Evolutionary conservation across 1,284 basidiomycete genomes (phyloP).

Genomic region (Heterobasidion parviporum): DNA sequence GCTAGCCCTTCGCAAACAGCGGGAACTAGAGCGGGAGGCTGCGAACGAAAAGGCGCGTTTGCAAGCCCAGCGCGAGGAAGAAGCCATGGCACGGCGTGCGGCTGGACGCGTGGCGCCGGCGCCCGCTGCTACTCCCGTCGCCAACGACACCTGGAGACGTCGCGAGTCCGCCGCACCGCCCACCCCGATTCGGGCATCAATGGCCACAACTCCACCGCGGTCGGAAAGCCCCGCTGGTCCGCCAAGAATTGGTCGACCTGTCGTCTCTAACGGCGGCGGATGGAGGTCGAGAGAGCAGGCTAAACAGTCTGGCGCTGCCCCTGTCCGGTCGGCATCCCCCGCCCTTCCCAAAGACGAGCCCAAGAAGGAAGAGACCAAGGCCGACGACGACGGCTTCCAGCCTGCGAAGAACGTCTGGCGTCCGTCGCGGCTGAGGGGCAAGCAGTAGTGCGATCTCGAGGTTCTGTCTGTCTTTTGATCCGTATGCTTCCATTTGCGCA

Average conservation of each 20-base stretch:
- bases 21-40: constrained; percentile 62
- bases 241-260: constrained; percentile 34
- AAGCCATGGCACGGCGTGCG: constrained; percentile 53
- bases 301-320: constrained; percentile 21
- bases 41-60: constrained; percentile 48
- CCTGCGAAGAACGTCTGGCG: constrained; percentile 44
- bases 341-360: constrained; percentile 8
- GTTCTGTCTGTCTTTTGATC: background rate
- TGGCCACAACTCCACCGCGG: constrained; percentile 23
- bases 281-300: constrained; percentile 54
- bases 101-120: constrained; percentile 21
- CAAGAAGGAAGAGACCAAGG: constrained; percentile 23
- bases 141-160: constrained; percentile 24
- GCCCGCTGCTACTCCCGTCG: constrained; percentile 24
- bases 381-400: constrained; percentile 59
- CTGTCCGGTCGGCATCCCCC: constrained; percentile 19
- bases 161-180: constrained; percentile 21
- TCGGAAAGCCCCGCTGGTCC: constrained; percentile 38
- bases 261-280: constrained; percentile 27
- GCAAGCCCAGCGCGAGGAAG: constrained; percentile 74
- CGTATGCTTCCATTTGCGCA: background rate
- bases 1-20: constrained; percentile 44
- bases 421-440: constrained; percentile 20
- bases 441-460: constrained; percentile 1
- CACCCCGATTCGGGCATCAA: constrained; percentile 8